Base-by-base conservation (phyloP, 495 filamentous ascomycete genomes). In the Lophiotrema nucula region DNA sequence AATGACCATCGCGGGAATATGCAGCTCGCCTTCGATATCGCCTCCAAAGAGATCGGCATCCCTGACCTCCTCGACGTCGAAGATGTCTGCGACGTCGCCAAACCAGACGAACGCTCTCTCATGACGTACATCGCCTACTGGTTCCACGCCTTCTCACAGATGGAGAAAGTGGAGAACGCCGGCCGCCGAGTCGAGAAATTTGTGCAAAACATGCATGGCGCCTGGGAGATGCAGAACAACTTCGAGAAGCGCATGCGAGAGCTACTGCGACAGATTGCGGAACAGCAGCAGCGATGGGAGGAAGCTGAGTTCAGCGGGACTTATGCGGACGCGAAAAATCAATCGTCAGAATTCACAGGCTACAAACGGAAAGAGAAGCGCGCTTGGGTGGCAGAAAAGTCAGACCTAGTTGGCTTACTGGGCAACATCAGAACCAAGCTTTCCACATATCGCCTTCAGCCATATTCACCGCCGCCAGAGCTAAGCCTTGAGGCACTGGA, bases 101-200 rank as follows among this genome's bases (percentile, higher is more conserved):
- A 89, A 72, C 93, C 93, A 12, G 93, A 98, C 65, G 93, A 98
- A 72, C 87, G 90, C 55, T 92, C 88, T 63, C 79, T 98, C 69
- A 97, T 98, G 92, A 98, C 93, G 4, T 98, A 98, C 69, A 97
- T 98, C 62, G 93, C 93, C 56, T 97, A 97, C 73, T 98, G 95
- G 93, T 98, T 97, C 80, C 93, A 98, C 66, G 95, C 93, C 55
- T 98, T 98, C 67, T 96, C 92, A 21, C 91, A 97, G 68, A 89
- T 98, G 82, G 93, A 98, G 72, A 82, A 90, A 60, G 95, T 98
- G 12, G 93, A 98, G 69, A 98, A 97, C 69, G 95, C 95, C 1
- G 93, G 93, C 2, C 82, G 93, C 51, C 82, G 93, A 55, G 93
- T 98, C 2, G 93, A 98, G 77, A 98, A 98, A 76, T 98, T 98